Base-by-base conservation (phyloP, 1,284 basidiomycete species). In the Tremellales sp. region DNA sequence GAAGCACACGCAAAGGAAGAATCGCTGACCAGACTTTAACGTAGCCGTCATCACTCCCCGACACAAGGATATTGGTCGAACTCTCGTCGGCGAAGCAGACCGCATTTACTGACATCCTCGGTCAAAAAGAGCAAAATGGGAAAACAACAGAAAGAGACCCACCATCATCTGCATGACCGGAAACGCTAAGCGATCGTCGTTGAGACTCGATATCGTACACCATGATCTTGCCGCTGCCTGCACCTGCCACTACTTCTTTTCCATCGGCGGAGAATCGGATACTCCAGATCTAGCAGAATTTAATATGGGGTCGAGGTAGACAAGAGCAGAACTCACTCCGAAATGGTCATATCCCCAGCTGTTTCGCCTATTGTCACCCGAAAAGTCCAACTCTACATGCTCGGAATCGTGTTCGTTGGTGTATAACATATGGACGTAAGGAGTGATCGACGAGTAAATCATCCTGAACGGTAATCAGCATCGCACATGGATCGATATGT, bases 231-330 rank as follows among this genome's bases (percentile, higher is more conserved):
- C 71, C 71, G 7, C 48, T 50, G 22, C 65, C 59, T 0, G 73
- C 76, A 16, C 81, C 80, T 0, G 79, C 80, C 7, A 82, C 75
- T 26, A 97, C 83, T 71, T 98, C 95, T 47, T 87, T 87, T 0
- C 91, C 92, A 63, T 97, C 93, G 12, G 92, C 90, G 27, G 90
- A 95, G 68, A 97, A 98, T 21, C 89, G 82, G 66, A 95, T 90
- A 55, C 87, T 84, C 85, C 88, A 97, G 47, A 97, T 89, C 73
- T 77, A 32, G 14, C 27, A 10, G 32, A 35, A 8, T 34, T 24
- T 28, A 19, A 16, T 33, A n/a, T 7, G 14, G 31, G 25, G 27
- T 12, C 22, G 13, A 35, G 28, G 10, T 22, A 14, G 22, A 43
- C 18, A 28, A 25, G 18, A 22, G 19, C 2, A 13, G 2, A 21